Conservation (phyloP, 73 alveolate species). For the Loxodes magnus region DNA sequence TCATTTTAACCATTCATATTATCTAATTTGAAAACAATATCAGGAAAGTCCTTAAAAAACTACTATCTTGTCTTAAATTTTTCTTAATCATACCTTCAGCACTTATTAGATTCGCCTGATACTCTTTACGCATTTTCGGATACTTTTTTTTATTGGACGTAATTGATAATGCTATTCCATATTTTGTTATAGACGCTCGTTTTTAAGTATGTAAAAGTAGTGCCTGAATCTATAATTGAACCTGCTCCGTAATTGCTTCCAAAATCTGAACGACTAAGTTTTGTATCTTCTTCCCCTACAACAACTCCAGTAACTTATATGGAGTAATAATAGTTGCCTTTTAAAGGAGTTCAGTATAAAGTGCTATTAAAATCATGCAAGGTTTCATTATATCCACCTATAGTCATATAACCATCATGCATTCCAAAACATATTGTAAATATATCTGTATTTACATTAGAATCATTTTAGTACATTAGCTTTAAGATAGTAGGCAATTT, state of each 20-base stretch:
- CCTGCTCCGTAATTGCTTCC: constrained; percentile 6
- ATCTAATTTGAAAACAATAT: background rate
- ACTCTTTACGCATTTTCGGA: too few relatives aligned
- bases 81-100: background rate
- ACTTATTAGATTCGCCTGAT: background rate
- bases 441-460: constrained; percentile 28
- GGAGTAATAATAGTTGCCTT: background rate
- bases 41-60: constrained; percentile 3
- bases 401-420: constrained; percentile 44
- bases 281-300: constrained; percentile 1
- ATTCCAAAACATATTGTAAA: constrained; percentile 68
- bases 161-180: too few relatives aligned
- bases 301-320: background rate
- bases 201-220: constrained; percentile 8
- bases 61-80: background rate
- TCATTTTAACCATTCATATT: background rate
- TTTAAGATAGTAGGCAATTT: constrained; percentile 48
- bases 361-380: background rate
- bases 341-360: background rate
- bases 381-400: constrained; percentile 48
- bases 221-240: constrained; percentile 9
- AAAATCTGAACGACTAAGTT: background rate
- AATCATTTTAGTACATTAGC: constrained; percentile 16
- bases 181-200: background rate
- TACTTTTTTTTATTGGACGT: too few relatives aligned